Evolutionary conservation across 768 basidiomycete genomes (phyloP), one percentile per base, ranked within the genome.

Genomic region (Amylocystis lapponica): DNA sequence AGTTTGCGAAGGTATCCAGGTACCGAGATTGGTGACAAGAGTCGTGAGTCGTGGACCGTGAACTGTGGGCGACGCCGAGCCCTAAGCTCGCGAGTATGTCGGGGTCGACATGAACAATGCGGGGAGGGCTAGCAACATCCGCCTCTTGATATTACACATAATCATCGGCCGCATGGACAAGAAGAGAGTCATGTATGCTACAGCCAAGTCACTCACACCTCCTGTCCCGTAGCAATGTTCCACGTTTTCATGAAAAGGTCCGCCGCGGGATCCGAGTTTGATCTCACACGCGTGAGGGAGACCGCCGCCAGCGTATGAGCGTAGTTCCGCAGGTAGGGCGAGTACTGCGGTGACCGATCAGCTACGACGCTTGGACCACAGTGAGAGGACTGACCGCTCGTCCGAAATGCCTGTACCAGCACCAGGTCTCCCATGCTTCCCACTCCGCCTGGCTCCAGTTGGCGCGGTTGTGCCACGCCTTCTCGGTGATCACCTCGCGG

Each of bases 381-480:
- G 7, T n/a, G 21, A 13, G n/a, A 41, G 29, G 11, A 67, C 87
- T 50, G 41, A 92, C 91, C 61, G 66, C 72, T 55, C 89, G 72
- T 62, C 86, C 87, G 67, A 91, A 93, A 53, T 95, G 88, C 47
- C 86, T 71, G 53, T 86, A 93, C 91, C 91, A 94, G 2, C 86
- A 82, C 84, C 87, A 91, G 0, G 83, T 86, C 65, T 87, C 82
- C 89, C 88, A 92, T 1, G 76, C 70, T 56, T 76, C 75, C 91
- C 91, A 94, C 42, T 86, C 82, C 21, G 79, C 76, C 27, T 76
- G 72, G 17, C 70, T 71, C 88, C 88, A 91, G 23, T 67, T 73
- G 1, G 68, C 70, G 19, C 86, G 81, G 32, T 76, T 76, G 26
- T 78, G 70, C 90, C 89, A 92, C 0, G 79, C 75, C 4, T 72